These are phyloP conservation scores for Austroboletus niveus DNA, from an alignment of 1,284 basidiomycete genomes.

Conservation along the genomic window DNA sequence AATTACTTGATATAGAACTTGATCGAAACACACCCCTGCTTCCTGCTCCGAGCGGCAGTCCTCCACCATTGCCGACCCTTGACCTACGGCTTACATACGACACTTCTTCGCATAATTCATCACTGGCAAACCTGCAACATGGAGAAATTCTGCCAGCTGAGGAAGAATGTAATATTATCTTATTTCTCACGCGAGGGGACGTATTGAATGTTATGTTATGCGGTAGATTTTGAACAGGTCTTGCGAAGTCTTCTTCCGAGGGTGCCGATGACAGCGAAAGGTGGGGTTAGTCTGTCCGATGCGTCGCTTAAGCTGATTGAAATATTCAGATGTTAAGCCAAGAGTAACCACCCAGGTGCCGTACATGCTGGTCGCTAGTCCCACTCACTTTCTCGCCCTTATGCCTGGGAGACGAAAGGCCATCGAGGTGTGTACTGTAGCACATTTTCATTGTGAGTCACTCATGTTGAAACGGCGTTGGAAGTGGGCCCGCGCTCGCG, in stretches of 20 bases:
- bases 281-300: constrained; percentile 32
- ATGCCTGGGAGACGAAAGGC: constrained; percentile 63
- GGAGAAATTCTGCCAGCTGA: not conserved
- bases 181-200: not conserved
- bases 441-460: not conserved
- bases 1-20: constrained; percentile 69
- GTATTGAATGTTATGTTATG: not conserved
- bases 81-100: constrained; percentile 18
- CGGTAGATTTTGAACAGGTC: constrained; percentile 40
- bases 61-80: constrained; percentile 29
- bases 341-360: constrained; percentile 40
- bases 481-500: constrained; percentile 63
- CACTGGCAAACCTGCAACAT: not conserved
- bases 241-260: constrained; percentile 46
- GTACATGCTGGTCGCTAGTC: constrained; percentile 52
- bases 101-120: not conserved
- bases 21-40: constrained; percentile 58
- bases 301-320: constrained; percentile 2
- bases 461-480: constrained; percentile 5
- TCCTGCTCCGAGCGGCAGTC: constrained; percentile 31
- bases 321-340: constrained; percentile 39
- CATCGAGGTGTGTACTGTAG: constrained; percentile 51
- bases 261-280: constrained; percentile 61
- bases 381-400: constrained; percentile 45
- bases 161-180: constrained; percentile 22